These are phyloP conservation scores for Bipolaris zeicola DNA, from an alignment of 2,329 filamentous ascomycete species.

Conservation along the genomic window DNA sequence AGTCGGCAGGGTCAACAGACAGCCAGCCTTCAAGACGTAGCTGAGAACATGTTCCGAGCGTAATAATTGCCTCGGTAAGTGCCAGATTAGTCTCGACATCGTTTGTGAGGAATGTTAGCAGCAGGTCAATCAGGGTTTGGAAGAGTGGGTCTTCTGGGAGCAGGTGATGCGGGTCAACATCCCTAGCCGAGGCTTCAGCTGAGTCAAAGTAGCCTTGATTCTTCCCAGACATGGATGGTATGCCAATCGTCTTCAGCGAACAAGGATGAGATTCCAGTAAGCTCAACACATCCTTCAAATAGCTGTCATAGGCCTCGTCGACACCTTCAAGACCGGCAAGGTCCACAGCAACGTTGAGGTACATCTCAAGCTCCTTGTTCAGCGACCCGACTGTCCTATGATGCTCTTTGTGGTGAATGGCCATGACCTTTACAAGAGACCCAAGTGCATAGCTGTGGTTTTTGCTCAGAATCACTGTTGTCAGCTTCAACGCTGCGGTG, in stretches of 20 bases:
- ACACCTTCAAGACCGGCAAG: conserved; percentile 73
- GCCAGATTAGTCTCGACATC: conserved; percentile 89
- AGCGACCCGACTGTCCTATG: conserved; percentile 74
- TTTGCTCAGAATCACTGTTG: conserved; percentile 82
- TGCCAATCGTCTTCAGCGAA: conserved; percentile 70
- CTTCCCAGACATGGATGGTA: conserved; percentile 64
- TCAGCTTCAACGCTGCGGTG: conserved; percentile 82
- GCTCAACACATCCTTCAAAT: conserved; percentile 72
- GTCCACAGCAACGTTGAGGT: conserved; percentile 70
- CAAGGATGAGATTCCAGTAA: conserved; percentile 75
- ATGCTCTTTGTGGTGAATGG: conserved; percentile 59
- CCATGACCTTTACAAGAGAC: conserved; percentile 72
- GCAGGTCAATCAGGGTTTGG: conserved; percentile 59
- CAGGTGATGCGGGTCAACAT: conserved; percentile 64
- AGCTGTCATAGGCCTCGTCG: conserved; percentile 72
- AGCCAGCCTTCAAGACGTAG: conserved; percentile 92
- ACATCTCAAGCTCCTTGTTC: conserved; percentile 73
- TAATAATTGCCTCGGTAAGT: conserved; percentile 81
- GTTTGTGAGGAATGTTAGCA: conserved; percentile 86
- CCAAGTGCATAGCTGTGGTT: conserved; percentile 86
- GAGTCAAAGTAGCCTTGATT: conserved; percentile 55
- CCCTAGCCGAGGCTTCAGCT: conserved; percentile 59
- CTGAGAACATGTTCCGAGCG: conserved; percentile 82
- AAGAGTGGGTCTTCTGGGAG: conserved; percentile 67
- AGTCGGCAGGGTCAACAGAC: conserved; percentile 67